Percentiles rank a stretch among this genome's conserved stretches.
phyloP scores from a whole-genome alignment of 148 eudicot species.

The Spergularia bocconei region DNA sequence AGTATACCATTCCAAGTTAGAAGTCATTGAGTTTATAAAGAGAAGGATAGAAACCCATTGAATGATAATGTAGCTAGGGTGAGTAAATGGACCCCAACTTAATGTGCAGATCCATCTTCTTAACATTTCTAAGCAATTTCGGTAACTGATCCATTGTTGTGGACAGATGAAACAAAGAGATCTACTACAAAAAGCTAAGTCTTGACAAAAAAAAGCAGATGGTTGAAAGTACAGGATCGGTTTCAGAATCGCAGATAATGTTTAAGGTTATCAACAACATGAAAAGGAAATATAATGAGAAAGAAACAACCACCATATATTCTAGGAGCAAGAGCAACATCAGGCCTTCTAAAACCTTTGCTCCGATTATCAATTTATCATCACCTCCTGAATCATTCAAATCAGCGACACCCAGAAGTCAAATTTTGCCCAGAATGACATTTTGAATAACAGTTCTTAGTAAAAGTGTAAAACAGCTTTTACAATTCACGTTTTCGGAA shows the following conservation, averaged over 20 bases:
- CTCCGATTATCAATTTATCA: neutral
- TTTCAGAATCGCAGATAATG: neutral
- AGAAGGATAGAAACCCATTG: no score
- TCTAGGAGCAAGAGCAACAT: conserved; percentile 1
- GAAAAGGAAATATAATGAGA: neutral
- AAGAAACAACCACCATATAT: conserved; percentile 16
- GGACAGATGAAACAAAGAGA: no score
- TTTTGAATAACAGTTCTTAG: neutral
- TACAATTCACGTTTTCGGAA: neutral
- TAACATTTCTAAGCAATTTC: no score
- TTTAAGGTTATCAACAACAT: neutral
- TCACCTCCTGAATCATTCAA: neutral
- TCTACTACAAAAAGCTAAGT: neutral
- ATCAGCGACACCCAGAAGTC: neutral
- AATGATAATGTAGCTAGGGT: no score
- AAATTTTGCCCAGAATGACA: neutral
- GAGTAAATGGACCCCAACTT: no score
- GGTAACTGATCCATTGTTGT: no score
- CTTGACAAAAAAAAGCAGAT: no score
- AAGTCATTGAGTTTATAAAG: no score
- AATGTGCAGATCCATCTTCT: no score
- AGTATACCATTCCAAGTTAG: no score
- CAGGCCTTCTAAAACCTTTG: conserved; percentile 13
- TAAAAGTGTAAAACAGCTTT: neutral
- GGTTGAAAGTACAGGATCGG: neutral